These are phyloP conservation scores for Cryptococcus neoformans DNA, from an alignment of 1,284 basidiomycete species.

Conservation along the genomic window DNA sequence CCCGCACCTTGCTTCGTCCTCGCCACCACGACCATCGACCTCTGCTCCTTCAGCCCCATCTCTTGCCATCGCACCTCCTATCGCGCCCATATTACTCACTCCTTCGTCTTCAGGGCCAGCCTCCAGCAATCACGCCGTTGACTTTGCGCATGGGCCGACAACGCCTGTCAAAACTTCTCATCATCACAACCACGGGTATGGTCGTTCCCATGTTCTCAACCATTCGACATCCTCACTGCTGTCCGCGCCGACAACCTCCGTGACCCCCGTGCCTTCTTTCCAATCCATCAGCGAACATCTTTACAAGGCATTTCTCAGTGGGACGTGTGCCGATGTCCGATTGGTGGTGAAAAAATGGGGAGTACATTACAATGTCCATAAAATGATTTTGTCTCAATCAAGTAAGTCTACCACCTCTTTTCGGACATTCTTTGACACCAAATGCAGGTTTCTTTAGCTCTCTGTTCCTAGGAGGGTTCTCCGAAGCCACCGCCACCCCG, in stretches of 20 bases:
- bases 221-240: background rate
- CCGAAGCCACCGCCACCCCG: slow-evolving; percentile 47
- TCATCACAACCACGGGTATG: too few species aligned
- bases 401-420: slow-evolving; percentile 51
- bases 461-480: slow-evolving; percentile 77
- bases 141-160: slow-evolving; percentile 1
- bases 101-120: background rate
- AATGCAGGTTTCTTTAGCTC: slow-evolving; percentile 75
- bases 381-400: slow-evolving; percentile 81
- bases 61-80: slow-evolving; percentile 2
- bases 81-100: background rate
- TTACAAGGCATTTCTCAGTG: slow-evolving; percentile 67
- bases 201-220: too few species aligned
- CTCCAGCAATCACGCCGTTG: background rate
- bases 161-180: slow-evolving; percentile 1
- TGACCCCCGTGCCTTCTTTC: slow-evolving; percentile 21
- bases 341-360: slow-evolving; percentile 70
- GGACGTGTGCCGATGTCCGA: slow-evolving; percentile 70
- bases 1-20: background rate
- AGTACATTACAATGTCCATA: slow-evolving; percentile 72
- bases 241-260: slow-evolving; percentile 8
- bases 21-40: background rate
- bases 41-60: slow-evolving; percentile 2
- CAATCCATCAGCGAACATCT: slow-evolving; percentile 56
- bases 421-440: slow-evolving; percentile 2